Evolutionary conservation across 2,329 filamentous ascomycete genomes (phyloP), one percentile per base, ranked within the genome.

Genomic region (Helminthosporium solani): DNA sequence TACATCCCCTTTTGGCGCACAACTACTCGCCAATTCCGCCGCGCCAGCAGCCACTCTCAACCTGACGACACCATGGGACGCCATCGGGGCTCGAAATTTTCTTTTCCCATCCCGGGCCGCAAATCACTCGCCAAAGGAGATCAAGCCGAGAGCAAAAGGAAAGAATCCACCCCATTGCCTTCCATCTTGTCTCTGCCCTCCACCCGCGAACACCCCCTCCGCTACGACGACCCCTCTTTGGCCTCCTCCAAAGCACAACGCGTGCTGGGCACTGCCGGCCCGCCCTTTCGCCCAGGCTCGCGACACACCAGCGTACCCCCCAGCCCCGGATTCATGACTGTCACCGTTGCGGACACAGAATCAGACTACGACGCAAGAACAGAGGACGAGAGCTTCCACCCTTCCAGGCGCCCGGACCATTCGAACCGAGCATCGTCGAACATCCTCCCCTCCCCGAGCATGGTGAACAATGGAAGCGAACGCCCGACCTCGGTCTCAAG

Each of bases 51-150:
- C 19, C 34, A 20, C 14, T 3, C 37, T 49, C n/a, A 45, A 25
- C 44, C 43, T 45, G 34, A 31, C 31, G 21, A 16, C 58, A 61
- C 31, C 49, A 68, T 69, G 67, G 65, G 56, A 40, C 59, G 57
- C 28, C 40, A 50, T 46, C 58, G 53, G 34, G 56, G 53, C n/a
- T 52, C 59, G 33, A 67, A 66, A 50, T 70, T 70, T 54, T 68
- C 64, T 53, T 71, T 71, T 58, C 62, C 67, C 31, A 47, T 70
- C 12, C 67, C 67, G 16, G 64, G 67, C 19, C 63, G 64, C 39
- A 62, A 54, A 37, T 50, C 55, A 37, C 58, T 56, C 41, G 42
- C 46, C 33, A 61, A 60, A 38, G 30, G 37, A 21, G 54, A 61
- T 41, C 44, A 57, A 38, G 39, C 7, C 19, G 30, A 58, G 19